Conservation (phyloP, 306 rosid species). For the Sesbania bispinosa region DNA sequence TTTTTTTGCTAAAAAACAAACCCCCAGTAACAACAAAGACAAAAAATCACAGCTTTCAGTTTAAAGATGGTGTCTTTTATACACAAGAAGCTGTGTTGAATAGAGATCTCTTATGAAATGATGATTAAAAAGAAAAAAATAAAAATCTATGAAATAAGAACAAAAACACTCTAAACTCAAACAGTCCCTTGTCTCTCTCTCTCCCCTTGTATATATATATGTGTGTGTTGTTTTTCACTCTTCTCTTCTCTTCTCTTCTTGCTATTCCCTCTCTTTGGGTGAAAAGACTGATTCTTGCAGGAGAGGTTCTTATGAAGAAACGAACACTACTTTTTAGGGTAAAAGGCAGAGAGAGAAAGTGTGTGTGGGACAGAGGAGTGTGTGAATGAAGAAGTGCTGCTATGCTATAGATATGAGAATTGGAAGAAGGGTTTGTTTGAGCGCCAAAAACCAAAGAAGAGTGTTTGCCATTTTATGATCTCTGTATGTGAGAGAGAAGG, state of each 20-base stretch:
- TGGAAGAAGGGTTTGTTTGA: constrained; percentile 28
- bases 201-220: not conserved
- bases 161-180: constrained; percentile 25
- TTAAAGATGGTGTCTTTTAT: constrained; percentile 20
- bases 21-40: not conserved
- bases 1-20: not conserved
- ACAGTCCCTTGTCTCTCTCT: constrained; percentile 2
- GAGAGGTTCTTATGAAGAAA: constrained; percentile 60
- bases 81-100: not conserved
- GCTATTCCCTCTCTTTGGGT: constrained; percentile 26
- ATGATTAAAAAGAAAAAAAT: constrained; percentile 18
- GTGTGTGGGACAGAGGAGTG: constrained; percentile 21
- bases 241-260: not conserved
- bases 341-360: constrained; percentile 25
- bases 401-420: constrained; percentile 17
- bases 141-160: constrained; percentile 30
- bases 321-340: constrained; percentile 48
- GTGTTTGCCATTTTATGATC: constrained; percentile 36
- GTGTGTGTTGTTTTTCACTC: not conserved
- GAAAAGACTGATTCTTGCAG: constrained; percentile 47
- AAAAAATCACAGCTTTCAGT: not conserved
- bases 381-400: too few relatives aligned
- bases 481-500: not conserved
- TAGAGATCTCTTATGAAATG: constrained; percentile 23
- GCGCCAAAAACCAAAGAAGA: constrained; percentile 37